Evolutionary conservation across 106 monocot species (phyloP).

Genomic region (Dendrobium nobile): DNA sequence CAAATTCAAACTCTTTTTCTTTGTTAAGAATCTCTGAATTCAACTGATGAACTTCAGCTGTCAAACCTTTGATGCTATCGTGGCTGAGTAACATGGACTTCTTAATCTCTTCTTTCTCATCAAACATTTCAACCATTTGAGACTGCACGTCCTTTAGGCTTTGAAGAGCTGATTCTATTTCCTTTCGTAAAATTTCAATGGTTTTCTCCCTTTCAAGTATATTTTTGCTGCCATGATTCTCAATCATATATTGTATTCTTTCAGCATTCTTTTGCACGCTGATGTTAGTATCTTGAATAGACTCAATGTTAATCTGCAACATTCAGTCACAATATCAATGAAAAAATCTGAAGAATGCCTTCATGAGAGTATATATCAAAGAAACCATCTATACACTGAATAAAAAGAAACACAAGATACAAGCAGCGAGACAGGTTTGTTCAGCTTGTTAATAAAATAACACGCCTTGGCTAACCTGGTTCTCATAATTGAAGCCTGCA

Average conservation of each 20-base stretch:
- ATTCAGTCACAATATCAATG: background rate
- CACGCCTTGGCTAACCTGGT: conserved; percentile 44
- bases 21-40: conserved; percentile 39
- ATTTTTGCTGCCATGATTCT: background rate
- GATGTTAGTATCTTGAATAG: background rate
- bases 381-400: background rate
- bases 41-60: conserved; percentile 34
- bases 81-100: conserved; percentile 32
- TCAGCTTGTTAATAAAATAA: conserved; percentile 44
- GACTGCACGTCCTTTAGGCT: conserved; percentile 35
- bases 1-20: conserved; percentile 35
- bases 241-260: background rate
- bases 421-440: conserved; percentile 25
- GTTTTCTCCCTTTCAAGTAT: conserved; percentile 18
- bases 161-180: conserved; percentile 42
- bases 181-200: conserved; percentile 39
- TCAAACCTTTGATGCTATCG: conserved; percentile 28
- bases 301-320: conserved; percentile 23
- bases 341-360: background rate
- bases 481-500: conserved; percentile 13
- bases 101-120: conserved; percentile 38
- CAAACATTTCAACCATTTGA: conserved; percentile 39
- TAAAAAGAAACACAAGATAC: conserved; percentile 24
- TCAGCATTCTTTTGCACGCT: background rate
- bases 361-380: background rate